phyloP scores from a whole-genome alignment of 148 eudicot species.

The Cornus suecica region DNA sequence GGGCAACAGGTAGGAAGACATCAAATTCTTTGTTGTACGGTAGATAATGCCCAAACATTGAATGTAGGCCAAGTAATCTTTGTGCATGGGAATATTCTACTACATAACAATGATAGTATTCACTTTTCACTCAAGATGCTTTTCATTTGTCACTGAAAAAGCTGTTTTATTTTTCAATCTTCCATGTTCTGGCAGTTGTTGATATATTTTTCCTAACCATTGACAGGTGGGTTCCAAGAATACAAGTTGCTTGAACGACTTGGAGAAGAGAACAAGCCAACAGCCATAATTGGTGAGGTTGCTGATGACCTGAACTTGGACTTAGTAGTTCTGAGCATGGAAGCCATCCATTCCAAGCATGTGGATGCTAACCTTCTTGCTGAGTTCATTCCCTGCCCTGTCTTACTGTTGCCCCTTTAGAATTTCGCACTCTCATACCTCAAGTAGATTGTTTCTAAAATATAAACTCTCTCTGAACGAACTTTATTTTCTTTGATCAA shows the following conservation, averaged over 20 bases:
- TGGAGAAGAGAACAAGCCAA: conserved; percentile 75
- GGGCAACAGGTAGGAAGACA: too few species aligned
- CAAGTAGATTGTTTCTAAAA: conserved; percentile 1
- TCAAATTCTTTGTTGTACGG: too few species aligned
- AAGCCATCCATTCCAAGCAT: conserved; percentile 95
- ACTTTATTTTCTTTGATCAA: not conserved
- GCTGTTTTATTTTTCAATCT: not conserved
- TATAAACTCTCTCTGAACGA: not conserved
- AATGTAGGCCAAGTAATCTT: too few species aligned
- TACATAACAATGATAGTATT: too few species aligned
- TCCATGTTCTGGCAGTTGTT: not conserved
- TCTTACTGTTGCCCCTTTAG: conserved; percentile 73
- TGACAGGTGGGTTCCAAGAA: conserved; percentile 74
- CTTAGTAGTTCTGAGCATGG: conserved; percentile 96
- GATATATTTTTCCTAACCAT: not conserved
- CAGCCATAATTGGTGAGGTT: conserved; percentile 78
- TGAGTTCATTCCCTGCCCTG: conserved; percentile 97
- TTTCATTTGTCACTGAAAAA: too few species aligned
- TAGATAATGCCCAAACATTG: too few species aligned
- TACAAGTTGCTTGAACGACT: conserved; percentile 71
- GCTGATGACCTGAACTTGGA: conserved; percentile 93
- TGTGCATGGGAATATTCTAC: too few species aligned
- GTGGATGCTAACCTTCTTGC: conserved; percentile 91
- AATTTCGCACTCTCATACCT: not conserved
- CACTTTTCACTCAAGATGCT: too few species aligned